Percentiles rank a stretch among this genome's conserved stretches.
Conservation (phyloP, 768 basidiomycete species). For the Mycena latifolia region DNA sequence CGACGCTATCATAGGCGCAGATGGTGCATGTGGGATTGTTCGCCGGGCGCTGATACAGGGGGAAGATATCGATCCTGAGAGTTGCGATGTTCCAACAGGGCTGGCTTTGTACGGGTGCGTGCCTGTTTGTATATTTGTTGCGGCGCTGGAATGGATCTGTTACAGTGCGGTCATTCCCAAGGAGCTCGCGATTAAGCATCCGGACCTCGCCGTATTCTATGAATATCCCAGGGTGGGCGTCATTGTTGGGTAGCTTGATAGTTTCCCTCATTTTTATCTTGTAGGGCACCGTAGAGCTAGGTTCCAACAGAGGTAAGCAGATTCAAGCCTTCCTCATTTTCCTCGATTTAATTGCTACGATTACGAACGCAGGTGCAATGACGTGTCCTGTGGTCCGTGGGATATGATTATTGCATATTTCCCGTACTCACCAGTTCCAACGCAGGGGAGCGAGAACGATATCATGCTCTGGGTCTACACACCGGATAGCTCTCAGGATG, state of each 20-base stretch:
- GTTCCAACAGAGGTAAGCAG: too few species aligned
- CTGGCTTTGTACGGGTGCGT: slow-evolving; percentile 19
- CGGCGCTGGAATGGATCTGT: neutral
- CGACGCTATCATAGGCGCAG: slow-evolving; percentile 28
- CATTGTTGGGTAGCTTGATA: neutral
- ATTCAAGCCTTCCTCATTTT: too few species aligned
- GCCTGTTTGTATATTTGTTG: too few species aligned
- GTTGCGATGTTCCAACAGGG: neutral
- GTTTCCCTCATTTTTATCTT: neutral
- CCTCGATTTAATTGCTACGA: too few species aligned
- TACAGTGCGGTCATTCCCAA: slow-evolving; percentile 12
- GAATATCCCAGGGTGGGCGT: neutral
- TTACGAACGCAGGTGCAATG: slow-evolving; percentile 7
- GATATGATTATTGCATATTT: neutral
- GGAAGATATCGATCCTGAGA: neutral
- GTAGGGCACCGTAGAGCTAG: too few species aligned
- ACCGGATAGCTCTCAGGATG: slow-evolving; percentile 16
- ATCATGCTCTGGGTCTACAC: slow-evolving; percentile 19
- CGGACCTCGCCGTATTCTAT: neutral
- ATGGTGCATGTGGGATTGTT: slow-evolving; percentile 16
- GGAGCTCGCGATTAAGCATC: neutral
- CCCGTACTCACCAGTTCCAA: neutral
- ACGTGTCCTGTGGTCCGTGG: neutral
- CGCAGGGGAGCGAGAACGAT: slow-evolving; percentile 14
- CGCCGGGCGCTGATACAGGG: slow-evolving; percentile 2